Evolutionary conservation across 1,284 basidiomycete genomes (phyloP).

Genomic region (Irpex sp.): DNA sequence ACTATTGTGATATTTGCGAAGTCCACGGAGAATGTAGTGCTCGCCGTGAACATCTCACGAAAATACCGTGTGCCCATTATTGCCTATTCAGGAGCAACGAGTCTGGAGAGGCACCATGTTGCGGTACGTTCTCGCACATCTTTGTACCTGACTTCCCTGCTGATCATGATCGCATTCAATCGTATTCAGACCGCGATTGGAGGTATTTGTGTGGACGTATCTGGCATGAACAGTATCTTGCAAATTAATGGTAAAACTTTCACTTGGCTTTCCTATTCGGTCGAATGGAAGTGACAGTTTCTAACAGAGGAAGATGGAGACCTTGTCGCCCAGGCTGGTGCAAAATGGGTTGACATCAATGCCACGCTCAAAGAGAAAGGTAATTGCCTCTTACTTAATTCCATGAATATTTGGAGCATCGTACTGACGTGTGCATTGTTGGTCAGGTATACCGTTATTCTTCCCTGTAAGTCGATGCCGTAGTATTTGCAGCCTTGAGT

Average conservation of each 20-base stretch:
- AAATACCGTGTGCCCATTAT: constrained; percentile 65
- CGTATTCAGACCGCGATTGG: constrained; percentile 27
- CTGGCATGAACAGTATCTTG: constrained; percentile 87
- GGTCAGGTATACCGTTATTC: constrained; percentile 76
- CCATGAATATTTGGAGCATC: not conserved
- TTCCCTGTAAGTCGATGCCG: constrained; percentile 74
- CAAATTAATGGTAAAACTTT: constrained; percentile 69
- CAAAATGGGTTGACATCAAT: constrained; percentile 92
- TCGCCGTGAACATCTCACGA: constrained; percentile 65
- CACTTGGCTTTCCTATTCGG: not conserved
- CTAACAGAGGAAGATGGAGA: constrained; percentile 80
- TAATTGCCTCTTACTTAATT: not conserved
- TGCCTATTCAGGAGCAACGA: constrained; percentile 73
- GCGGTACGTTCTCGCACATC: constrained; percentile 50
- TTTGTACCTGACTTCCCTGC: not conserved
- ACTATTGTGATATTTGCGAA: constrained; percentile 64
- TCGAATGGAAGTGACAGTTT: not conserved
- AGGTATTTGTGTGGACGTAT: constrained; percentile 73
- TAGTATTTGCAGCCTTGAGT: not conserved
- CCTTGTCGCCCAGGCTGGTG: constrained; percentile 86
- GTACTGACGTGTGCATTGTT: not conserved
- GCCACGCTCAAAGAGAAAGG: constrained; percentile 72
- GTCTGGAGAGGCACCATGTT: constrained; percentile 66
- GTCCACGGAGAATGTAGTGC: constrained; percentile 68
- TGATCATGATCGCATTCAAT: not conserved